Evolutionary conservation across 164 flowering plant genomes (phyloP).

Genomic region (Kingdonia uniflora): DNA sequence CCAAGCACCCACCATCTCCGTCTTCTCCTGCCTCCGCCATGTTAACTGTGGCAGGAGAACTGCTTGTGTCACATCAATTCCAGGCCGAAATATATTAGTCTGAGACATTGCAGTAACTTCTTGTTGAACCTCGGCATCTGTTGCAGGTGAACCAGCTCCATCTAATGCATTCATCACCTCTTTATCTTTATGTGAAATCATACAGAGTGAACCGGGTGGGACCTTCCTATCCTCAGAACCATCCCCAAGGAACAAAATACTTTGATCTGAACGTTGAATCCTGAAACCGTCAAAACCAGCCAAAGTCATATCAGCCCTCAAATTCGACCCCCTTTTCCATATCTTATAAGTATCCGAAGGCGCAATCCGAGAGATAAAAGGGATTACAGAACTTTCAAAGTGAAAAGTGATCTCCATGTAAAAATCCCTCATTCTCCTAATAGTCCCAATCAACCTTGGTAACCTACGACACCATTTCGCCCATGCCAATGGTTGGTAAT

Average conservation of each 20-base stretch:
- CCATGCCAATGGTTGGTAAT: constrained; percentile 21
- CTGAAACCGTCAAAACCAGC: constrained; percentile 27
- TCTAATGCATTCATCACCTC: constrained; percentile 18
- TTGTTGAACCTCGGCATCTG: constrained; percentile 14
- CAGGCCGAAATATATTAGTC: constrained; percentile 17
- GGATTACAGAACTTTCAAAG: constrained; percentile 26
- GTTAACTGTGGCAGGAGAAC: constrained; percentile 17
- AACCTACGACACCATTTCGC: constrained; percentile 23
- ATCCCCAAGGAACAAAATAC: constrained; percentile 19
- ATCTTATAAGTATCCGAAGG: constrained; percentile 24
- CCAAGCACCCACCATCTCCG: constrained; percentile 19
- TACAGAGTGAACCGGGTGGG: constrained; percentile 13
- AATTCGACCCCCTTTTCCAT: constrained; percentile 25
- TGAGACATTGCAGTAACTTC: constrained; percentile 16
- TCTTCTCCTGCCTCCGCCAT: constrained; percentile 22
- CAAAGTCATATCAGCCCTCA: constrained; percentile 27
- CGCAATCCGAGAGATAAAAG: constrained; percentile 22
- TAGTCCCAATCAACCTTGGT: constrained; percentile 22
- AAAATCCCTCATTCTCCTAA: constrained; percentile 21
- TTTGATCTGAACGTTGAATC: constrained; percentile 20
- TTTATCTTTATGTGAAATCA: constrained; percentile 17
- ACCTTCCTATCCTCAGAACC: constrained; percentile 16
- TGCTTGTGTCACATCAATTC: constrained; percentile 20
- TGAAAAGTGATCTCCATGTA: constrained; percentile 25
- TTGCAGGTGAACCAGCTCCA: constrained; percentile 14